Base-by-base conservation (phyloP, 176 grass and related monocot genomes). In the Phyllostachys edulis region DNA sequence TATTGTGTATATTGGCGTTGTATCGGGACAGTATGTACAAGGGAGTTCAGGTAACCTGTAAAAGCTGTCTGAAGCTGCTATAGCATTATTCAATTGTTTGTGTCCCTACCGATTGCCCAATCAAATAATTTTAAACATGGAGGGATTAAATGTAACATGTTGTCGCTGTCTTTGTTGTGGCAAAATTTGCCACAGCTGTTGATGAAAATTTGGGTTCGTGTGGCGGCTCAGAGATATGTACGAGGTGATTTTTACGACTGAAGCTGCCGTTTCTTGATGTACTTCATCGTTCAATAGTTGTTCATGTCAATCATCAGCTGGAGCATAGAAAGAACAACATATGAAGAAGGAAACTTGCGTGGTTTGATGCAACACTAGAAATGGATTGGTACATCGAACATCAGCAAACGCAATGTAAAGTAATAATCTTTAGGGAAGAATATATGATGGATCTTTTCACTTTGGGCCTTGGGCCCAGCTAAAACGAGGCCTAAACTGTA, bases 1-100 rank as follows among this genome's bases (percentile, higher is more conserved):
- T 78, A 41, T 69, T 83, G 73, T 92, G 86, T 84, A 92, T 50
- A 89, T 92, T 92, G 87, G 77, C 11, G 18, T n/a, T 62, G 69
- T 23, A 17, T 17, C 50, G 78, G 40, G 38, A 51, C 0, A 21
- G 64, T 66, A 56, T 76, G 67, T 47, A 84, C 39, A 47, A 75
- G 49, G 62, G 42, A 69, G n/a, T 62, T 77, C 74, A 45, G 75
- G 40, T 80, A 54, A 77, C 61, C 61, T 84, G 84, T 84, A 83
- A 87, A 20, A 52, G 20, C 72, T 8, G 24, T 82, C 72, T 86
- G 56, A 38, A 78, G 23, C 40, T 65, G 34, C 72, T 63, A 36
- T 47, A 61, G 55, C 56, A 23, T 50, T 18, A 9, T 40, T 66
- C 56, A 14, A 54, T 66, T 51, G 44, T 54, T 34, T 50, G 80